phyloP scores from a whole-genome alignment of 2,329 filamentous ascomycete genomes.

The Trichoderma sp. region DNA sequence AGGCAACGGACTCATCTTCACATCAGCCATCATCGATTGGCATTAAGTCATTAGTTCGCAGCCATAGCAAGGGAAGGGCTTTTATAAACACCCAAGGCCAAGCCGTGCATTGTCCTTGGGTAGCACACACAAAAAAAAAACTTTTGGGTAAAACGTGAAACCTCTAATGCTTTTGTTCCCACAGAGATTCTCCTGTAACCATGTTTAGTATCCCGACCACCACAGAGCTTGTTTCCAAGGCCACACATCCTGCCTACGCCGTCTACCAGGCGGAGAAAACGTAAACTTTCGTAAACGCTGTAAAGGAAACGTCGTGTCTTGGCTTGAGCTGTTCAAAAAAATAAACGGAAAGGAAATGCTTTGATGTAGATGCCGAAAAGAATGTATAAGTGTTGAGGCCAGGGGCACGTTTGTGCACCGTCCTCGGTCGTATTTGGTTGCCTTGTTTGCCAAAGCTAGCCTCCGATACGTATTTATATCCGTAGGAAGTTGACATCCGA shows the following conservation, averaged over 20 bases:
- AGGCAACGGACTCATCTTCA: background rate
- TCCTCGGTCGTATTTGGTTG: constrained; percentile 44
- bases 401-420: constrained; percentile 44
- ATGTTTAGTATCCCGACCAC: constrained; percentile 18
- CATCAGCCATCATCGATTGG: constrained; percentile 15
- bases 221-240: constrained; percentile 16
- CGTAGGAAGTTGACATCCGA: constrained; percentile 53
- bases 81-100: background rate
- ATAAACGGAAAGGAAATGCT: background rate
- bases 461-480: constrained; percentile 35
- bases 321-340: background rate
- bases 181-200: constrained; percentile 14
- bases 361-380: constrained; percentile 7
- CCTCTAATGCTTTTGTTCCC: constrained; percentile 19
- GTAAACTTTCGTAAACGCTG: constrained; percentile 4
- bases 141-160: constrained; percentile 19
- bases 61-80: background rate
- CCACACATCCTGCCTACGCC: constrained; percentile 15
- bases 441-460: background rate
- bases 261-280: constrained; percentile 11
- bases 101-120: background rate
- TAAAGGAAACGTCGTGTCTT: constrained; percentile 7
- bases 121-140: constrained; percentile 9
- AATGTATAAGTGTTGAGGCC: constrained; percentile 31
- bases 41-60: constrained; percentile 22